phyloP scores from a whole-genome alignment of 139 green algal species.

The Closterium sp. region DNA sequence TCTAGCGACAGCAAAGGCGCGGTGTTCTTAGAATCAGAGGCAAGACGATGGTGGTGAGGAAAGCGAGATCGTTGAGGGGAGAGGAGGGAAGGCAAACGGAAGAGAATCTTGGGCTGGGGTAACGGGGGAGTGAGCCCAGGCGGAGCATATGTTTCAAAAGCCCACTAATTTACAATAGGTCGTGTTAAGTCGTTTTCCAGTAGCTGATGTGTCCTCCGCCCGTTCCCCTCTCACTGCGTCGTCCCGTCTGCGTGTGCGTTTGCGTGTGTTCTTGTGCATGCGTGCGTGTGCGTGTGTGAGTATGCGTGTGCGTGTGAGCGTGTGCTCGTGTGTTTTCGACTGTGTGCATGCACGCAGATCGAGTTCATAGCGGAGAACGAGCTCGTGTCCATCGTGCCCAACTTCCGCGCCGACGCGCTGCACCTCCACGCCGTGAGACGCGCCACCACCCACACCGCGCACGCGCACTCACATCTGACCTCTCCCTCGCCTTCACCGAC shows the following conservation, averaged over 20 bases:
- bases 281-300: neutral
- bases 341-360: constrained; percentile 60
- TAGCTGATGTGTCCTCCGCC: neutral
- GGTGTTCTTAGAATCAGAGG: neutral
- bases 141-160: neutral
- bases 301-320: neutral
- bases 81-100: neutral
- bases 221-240: neutral
- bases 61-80: neutral
- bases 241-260: neutral
- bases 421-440: constrained; percentile 11
- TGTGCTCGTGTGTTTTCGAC: neutral
- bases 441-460: neutral
- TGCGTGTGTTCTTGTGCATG: no score
- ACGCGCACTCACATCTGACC: neutral
- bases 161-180: neutral
- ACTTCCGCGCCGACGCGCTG: constrained; percentile 70
- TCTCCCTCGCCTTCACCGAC: no score
- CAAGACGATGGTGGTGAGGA: neutral
- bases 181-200: neutral
- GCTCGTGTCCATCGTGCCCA: constrained; percentile 76
- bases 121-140: no score
- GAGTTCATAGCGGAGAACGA: constrained; percentile 88
- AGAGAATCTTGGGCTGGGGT: no score
- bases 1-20: neutral